phyloP scores from a whole-genome alignment of 2,329 filamentous ascomycete genomes.

The Penicillium aurantiogriseum region DNA sequence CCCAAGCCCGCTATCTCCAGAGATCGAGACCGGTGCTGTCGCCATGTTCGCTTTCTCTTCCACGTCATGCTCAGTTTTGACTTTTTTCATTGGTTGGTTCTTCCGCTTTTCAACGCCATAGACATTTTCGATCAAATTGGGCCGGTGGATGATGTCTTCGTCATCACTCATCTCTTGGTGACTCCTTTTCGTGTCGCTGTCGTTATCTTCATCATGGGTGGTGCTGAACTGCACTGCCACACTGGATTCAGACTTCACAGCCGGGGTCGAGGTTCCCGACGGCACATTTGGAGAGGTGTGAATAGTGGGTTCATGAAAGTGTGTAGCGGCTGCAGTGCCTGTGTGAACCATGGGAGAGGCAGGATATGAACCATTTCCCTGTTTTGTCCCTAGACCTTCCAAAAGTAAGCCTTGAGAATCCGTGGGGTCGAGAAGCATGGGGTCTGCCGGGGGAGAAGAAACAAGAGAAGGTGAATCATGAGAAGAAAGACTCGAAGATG shows the following conservation, averaged over 20 bases:
- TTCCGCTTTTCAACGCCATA: conserved; percentile 71
- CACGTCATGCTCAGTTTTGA: conserved; percentile 52
- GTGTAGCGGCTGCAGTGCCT: conserved; percentile 27
- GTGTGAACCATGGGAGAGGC: conserved; percentile 22
- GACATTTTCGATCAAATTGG: conserved; percentile 66
- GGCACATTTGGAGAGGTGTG: conserved; percentile 18
- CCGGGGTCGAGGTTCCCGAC: conserved; percentile 18
- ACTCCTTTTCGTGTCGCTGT: conserved; percentile 32
- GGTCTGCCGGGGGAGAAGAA: conserved; percentile 12
- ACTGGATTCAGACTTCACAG: conserved; percentile 16
- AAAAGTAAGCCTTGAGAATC: conserved; percentile 23
- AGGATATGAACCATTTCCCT: conserved; percentile 14
- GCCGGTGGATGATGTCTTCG: conserved; percentile 26
- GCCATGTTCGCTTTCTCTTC: conserved; percentile 46
- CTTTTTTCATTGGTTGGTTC: conserved; percentile 62
- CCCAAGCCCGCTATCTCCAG: conserved; percentile 58
- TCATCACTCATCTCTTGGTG: conserved; percentile 34
- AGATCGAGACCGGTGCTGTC: conserved; percentile 44
- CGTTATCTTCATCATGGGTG: conserved; percentile 23
- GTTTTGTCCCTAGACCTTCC: conserved; percentile 24
- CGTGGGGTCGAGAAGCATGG: conserved; percentile 12
- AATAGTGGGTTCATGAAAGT: conserved; percentile 15
- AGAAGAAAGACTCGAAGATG: not conserved
- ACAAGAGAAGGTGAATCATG: not conserved
- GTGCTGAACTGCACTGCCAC: conserved; percentile 34